Evolutionary conservation across 208 protist species (phyloP).

Genomic region (Wallacemonas sp.): DNA sequence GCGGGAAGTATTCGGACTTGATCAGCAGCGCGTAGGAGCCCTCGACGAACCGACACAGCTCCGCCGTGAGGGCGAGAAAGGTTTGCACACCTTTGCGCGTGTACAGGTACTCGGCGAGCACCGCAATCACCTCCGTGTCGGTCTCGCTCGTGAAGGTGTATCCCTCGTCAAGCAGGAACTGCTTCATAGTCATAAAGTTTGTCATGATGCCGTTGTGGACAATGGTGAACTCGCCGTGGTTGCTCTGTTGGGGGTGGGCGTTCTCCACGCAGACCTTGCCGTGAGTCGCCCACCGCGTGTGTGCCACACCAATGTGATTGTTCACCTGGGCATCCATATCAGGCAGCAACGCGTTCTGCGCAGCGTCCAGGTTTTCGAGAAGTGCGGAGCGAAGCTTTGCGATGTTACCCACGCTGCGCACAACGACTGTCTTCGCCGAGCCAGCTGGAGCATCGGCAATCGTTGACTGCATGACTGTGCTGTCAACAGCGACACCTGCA

Average conservation of each 20-base stretch:
- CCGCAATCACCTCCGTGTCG: conserved; percentile 94
- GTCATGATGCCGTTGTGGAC: conserved; percentile 97
- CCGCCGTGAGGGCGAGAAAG: conserved; percentile 57
- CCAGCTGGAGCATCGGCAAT: conserved; percentile 12
- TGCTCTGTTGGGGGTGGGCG: conserved; percentile 91
- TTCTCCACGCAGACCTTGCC: conserved; percentile 93
- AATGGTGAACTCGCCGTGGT: conserved; percentile 74
- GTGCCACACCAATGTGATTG: conserved; percentile 86
- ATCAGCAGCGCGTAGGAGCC: conserved; percentile 92
- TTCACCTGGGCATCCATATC: conserved; percentile 37
- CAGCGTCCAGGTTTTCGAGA: conserved; percentile 9
- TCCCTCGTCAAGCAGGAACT: conserved; percentile 70
- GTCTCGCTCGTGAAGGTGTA: conserved; percentile 90
- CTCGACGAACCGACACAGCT: conserved; percentile 64
- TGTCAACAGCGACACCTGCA: conserved; percentile 88
- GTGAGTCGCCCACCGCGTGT: conserved; percentile 98
- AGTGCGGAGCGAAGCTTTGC: conserved; percentile 29
- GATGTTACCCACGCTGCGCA: conserved; percentile 90
- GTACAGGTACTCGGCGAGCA: conserved; percentile 89
- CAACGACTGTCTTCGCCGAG: conserved; percentile 27
- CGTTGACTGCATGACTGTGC: conserved; percentile 2
- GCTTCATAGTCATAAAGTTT: conserved; percentile 88
- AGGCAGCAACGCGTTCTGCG: conserved; percentile 23
- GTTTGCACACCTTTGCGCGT: conserved; percentile 34
- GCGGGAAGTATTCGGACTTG: conserved; percentile 86